Base-by-base conservation (phyloP, 139 green algal genomes). In the Chlamydomonas sp. region DNA sequence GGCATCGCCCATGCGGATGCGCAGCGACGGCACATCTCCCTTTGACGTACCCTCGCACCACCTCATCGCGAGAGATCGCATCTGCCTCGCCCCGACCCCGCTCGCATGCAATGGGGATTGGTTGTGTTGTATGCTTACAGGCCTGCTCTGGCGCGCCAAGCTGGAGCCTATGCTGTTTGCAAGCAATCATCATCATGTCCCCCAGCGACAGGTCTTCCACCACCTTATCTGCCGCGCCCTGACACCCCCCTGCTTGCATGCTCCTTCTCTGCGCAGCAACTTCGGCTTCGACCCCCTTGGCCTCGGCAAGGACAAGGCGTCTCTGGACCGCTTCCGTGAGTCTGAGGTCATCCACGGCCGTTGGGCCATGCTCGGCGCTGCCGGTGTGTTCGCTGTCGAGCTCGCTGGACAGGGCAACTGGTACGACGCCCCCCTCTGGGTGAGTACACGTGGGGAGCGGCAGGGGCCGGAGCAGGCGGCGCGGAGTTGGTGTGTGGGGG, bases 341-440 rank as follows among this genome's bases (percentile, higher is more conserved):
- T 43, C 65, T 26, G 65, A 63, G 65, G n/a, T 63, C 13, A 50
- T 50, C 38, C 63, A 70, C 63, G 16, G 63, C 63, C 63, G 63
- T 24, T 70, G 63, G 63, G 63, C 63, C 48, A 68, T 70, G 63
- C n/a, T 70, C 16, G 63, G 63, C 10, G 38, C 35, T 35, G 63
- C 63, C 22, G 63, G 87, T 6, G 61, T 10, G 61, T 62, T 92
- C 28, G 78, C 70, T 39, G 81, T 87, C 2, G 87, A 92, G 80
- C 49, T 81, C 6, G 47, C 85, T 16, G 86, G 84, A 39, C 79
- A 78, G 22, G 81, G 81, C 64, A 83, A 89, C 80, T 70, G 63
- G 63, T 70, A 59, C n/a, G 63, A 70, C 38, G 63, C 63, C 26
- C 26, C 30, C 22, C 5, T 29, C 13, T 43, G 31, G 30, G 60